These are phyloP conservation scores for Sarocladiaceae sp. DNA, from an alignment of 2,329 filamentous ascomycete genomes.

Conservation along the genomic window DNA sequence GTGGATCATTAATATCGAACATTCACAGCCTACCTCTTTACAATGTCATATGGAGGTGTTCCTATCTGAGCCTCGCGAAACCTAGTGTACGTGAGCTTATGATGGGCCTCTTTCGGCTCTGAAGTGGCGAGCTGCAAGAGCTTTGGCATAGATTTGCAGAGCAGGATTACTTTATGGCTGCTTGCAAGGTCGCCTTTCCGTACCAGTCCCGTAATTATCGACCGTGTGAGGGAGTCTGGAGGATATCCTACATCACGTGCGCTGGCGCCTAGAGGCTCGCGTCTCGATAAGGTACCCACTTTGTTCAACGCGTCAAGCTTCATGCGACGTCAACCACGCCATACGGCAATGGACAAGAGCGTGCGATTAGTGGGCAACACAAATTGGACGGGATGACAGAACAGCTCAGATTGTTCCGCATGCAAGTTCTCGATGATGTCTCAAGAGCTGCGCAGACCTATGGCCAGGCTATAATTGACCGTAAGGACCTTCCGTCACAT, in stretches of 20 bases:
- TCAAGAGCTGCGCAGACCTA: neutral
- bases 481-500: neutral
- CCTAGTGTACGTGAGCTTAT: neutral
- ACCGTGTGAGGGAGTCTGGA: no score
- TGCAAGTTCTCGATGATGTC: neutral
- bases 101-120: no score
- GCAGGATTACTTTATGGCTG: no score
- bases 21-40: neutral
- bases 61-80: neutral
- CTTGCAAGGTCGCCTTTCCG: no score
- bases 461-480: neutral
- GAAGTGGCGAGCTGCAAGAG: no score
- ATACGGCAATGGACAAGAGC: neutral
- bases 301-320: slow-evolving; percentile 3
- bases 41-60: neutral
- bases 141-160: no score
- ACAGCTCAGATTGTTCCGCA: neutral
- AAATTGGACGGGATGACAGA: slow-evolving; percentile 1
- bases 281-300: neutral
- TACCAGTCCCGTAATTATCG: no score
- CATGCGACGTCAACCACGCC: neutral
- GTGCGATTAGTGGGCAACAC: neutral
- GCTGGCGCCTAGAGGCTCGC: neutral
- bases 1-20: neutral
- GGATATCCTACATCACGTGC: slow-evolving; percentile 7